Evolutionary conservation across 495 filamentous ascomycete genomes (phyloP).

Genomic region (Penicillium nucicola): DNA sequence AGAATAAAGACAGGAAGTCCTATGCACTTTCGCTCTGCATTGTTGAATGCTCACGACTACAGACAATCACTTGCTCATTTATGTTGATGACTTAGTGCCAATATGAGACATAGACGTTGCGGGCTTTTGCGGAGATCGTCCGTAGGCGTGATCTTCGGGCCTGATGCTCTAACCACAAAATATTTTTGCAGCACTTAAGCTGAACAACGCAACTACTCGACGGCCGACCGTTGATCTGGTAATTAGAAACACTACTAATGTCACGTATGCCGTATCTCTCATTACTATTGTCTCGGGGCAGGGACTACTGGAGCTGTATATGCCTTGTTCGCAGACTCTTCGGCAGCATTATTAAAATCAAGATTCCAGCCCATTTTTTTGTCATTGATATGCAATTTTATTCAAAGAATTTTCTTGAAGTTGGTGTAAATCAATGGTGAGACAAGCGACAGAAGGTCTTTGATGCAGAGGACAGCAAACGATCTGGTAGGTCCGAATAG

Average conservation of each 20-base stretch:
- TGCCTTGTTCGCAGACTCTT: conserved; percentile 53
- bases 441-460: conserved; percentile 49
- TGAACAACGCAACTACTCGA: conserved; percentile 60
- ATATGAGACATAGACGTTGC: no score
- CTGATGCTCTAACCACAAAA: conserved; percentile 60
- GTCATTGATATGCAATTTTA: conserved; percentile 58
- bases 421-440: conserved; percentile 52
- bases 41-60: no score
- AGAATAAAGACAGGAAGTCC: no score
- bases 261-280: conserved; percentile 49
- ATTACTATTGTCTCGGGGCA: conserved; percentile 49
- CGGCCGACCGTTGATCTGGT: conserved; percentile 50
- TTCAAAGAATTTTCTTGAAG: conserved; percentile 47
- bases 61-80: no score
- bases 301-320: conserved; percentile 58
- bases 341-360: conserved; percentile 44
- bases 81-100: no score
- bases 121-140: conserved; percentile 65
- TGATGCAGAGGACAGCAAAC: neutral
- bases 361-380: conserved; percentile 56
- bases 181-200: conserved; percentile 51
- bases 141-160: conserved; percentile 55
- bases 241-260: conserved; percentile 47
- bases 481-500: no score
- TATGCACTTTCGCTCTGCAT: no score